phyloP scores from a whole-genome alignment of 495 filamentous ascomycete genomes.

The Penicillium diatomitis region DNA sequence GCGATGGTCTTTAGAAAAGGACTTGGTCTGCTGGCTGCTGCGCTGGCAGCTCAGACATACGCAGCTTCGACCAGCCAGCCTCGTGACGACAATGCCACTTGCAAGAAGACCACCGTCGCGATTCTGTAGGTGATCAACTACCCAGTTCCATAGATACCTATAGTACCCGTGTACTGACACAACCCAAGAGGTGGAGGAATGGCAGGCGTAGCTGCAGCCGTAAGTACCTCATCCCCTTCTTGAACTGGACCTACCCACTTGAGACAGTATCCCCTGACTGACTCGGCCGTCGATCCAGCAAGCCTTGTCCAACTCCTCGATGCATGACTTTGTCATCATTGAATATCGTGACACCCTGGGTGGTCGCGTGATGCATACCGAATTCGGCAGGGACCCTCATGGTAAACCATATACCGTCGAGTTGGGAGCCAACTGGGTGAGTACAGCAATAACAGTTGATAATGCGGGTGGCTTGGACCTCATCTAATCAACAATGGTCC shows the following conservation, averaged over 20 bases:
- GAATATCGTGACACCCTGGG: conserved; percentile 13
- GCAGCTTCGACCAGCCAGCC: conserved; percentile 4
- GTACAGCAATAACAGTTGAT: neutral
- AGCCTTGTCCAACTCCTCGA: conserved; percentile 12
- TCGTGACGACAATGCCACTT: conserved; percentile 9
- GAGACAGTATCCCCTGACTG: neutral
- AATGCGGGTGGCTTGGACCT: too few species aligned
- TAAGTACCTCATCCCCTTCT: conserved; percentile 8
- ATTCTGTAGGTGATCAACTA: conserved; percentile 16
- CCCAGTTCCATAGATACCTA: too few species aligned
- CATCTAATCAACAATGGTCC: neutral
- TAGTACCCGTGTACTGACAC: neutral
- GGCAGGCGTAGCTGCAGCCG: conserved; percentile 59
- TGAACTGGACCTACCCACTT: neutral
- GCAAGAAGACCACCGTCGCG: conserved; percentile 24
- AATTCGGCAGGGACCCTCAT: conserved; percentile 11
- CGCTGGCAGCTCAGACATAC: conserved; percentile 8
- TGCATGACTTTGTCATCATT: conserved; percentile 14
- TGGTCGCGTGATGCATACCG: conserved; percentile 10
- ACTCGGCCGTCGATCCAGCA: conserved; percentile 1
- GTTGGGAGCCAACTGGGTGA: conserved; percentile 14
- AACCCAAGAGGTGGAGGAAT: conserved; percentile 24
- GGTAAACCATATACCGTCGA: conserved; percentile 13
- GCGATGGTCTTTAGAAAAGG: conserved; percentile 6
- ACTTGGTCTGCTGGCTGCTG: conserved; percentile 1